Evolutionary conservation across 306 rosid genomes (phyloP).

Genomic region (Rosa persica): DNA sequence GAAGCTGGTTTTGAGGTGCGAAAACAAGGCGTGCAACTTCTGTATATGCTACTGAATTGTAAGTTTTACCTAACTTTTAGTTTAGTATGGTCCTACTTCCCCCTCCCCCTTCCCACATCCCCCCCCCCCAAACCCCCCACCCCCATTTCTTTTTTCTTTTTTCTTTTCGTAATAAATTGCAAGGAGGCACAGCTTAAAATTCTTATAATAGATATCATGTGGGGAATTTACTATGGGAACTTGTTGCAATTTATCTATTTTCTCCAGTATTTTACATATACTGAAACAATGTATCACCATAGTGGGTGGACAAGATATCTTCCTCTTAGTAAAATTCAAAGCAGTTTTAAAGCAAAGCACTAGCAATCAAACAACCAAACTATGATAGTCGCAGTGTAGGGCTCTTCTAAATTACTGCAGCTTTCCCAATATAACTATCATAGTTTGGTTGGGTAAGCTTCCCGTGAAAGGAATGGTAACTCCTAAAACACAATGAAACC

Average conservation of each 20-base stretch:
- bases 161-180: not conserved
- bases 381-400: not conserved
- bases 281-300: not conserved
- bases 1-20: conserved; percentile 69
- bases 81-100: not conserved
- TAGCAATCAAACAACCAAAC: not conserved
- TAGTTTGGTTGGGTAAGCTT: no score
- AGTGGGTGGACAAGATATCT: not conserved
- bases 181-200: not conserved
- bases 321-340: not conserved
- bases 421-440: not conserved
- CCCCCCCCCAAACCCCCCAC: no score
- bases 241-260: not conserved
- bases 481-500: not conserved
- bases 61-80: conserved; percentile 35
- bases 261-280: not conserved
- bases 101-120: no score
- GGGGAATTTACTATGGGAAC: not conserved
- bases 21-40: conserved; percentile 58
- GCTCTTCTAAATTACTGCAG: not conserved
- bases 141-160: no score
- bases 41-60: conserved; percentile 77
- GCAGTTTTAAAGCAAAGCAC: not conserved
- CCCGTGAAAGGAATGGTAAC: not conserved
- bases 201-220: not conserved